Evolutionary conservation across 805 yeast genomes (phyloP), one percentile per base, ranked within the genome.

Genomic region (Isabelozyma heimii): DNA sequence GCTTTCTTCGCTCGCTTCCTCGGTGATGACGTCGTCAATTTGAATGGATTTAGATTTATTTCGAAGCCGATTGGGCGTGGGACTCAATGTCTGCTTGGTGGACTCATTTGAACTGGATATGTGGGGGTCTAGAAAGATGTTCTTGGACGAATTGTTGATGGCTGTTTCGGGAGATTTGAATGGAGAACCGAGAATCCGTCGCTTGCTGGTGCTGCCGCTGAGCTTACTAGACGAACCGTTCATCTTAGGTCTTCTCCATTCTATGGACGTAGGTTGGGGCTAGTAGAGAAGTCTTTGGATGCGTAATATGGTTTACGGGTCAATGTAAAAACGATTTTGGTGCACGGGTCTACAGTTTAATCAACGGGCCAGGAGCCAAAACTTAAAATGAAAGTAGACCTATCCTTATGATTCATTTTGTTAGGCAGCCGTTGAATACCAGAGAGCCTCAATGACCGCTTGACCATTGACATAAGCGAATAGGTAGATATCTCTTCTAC

Each of bases 151-250:
- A 13, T 37, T 33, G 38, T 41, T 47, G 24, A 35, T 37, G 13
- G 40, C 50, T 26, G 47, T 47, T 37, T 52, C 52, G 8, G 63
- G 59, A 2, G 58, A 52, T 49, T 60, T 57, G 49, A 58, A 54
- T n/a, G 63, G 62, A 12, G 66, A 62, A 3, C 68, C 68, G 42
- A 63, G 51, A 20, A 60, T 56, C 40, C 62, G 40, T 15, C 54
- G 46, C 40, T 44, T 47, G 43, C 45, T 20, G 27, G 43, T 40
- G 30, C 27, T 9, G n/a, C 27, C n/a, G 26, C 20, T 26, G 40
- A 3, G 12, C 14, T 16, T 38, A 14, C 14, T 38, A 14, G 40
- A 16, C 14, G 40, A 12, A 10, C 35, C 35, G 8, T 30, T 30
- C 35, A 30, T 30, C 35, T 9, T 10, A 9, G 35, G 35, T 10